These are phyloP conservation scores for Fusarium proliferatum DNA, from an alignment of 2,329 filamentous ascomycete genomes.

Conservation along the genomic window DNA sequence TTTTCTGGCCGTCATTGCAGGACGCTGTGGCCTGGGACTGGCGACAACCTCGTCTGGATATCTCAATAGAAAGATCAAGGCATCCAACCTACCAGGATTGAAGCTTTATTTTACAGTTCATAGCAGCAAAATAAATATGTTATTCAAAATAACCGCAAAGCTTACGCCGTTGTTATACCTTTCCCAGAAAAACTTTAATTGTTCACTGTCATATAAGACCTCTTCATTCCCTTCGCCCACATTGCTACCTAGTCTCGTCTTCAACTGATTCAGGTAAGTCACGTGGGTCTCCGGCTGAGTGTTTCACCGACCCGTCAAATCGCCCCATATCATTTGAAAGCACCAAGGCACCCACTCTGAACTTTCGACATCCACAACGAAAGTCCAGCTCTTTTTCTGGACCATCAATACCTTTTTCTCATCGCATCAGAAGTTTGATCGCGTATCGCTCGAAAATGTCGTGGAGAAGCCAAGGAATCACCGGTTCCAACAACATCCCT, in stretches of 20 bases:
- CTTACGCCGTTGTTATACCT: background rate
- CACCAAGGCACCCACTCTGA: conserved; percentile 15
- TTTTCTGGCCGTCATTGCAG: background rate
- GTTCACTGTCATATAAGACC: background rate
- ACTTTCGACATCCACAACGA: conserved; percentile 21
- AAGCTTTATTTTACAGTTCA: background rate
- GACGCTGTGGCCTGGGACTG: too few species aligned
- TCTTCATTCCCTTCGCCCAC: background rate
- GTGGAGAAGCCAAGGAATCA: conserved; percentile 84
- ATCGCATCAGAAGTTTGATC: conserved; percentile 8
- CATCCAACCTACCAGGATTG: background rate
- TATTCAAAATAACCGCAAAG: too few species aligned
- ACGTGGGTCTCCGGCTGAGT: conserved; percentile 17
- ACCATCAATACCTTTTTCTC: background rate
- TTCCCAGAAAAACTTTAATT: background rate
- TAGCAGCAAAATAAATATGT: background rate
- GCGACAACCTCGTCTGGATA: background rate
- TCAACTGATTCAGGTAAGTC: background rate
- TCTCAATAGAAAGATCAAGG: background rate
- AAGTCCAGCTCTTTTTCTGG: conserved; percentile 18
- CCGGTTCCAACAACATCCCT: conserved; percentile 97
- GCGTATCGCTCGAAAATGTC: conserved; percentile 60
- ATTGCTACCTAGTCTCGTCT: background rate
- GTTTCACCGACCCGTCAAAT: conserved; percentile 30
- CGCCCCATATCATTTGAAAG: conserved; percentile 26